Conservation (phyloP, 257 asterid genomes). For the Haberlea rhodopensis region DNA sequence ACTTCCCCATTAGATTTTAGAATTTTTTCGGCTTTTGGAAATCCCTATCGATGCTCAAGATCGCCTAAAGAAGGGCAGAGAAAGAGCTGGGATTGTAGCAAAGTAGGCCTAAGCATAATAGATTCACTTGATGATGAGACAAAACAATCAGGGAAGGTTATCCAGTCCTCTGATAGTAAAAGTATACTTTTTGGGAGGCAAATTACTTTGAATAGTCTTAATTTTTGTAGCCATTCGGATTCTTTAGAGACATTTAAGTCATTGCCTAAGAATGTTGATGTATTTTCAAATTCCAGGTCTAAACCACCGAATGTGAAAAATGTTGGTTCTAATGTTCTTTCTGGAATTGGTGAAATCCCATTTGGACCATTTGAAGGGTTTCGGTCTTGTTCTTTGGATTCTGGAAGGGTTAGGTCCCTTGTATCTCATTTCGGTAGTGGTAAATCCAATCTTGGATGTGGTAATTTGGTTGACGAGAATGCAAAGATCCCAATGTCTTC, state of each 20-base stretch:
- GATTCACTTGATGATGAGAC: slow-evolving; percentile 64
- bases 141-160: slow-evolving; percentile 36
- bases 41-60: slow-evolving; percentile 60
- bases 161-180: slow-evolving; percentile 49
- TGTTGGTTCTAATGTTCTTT: slow-evolving; percentile 55
- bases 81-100: slow-evolving; percentile 63
- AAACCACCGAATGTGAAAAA: slow-evolving; percentile 38
- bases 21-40: slow-evolving; percentile 64
- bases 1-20: slow-evolving; percentile 88
- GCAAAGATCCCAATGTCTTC: slow-evolving; percentile 27
- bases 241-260: slow-evolving; percentile 55
- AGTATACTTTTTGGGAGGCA: slow-evolving; percentile 61
- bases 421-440: slow-evolving; percentile 39
- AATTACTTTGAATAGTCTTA: slow-evolving; percentile 40
- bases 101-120: slow-evolving; percentile 85
- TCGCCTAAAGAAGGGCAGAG: slow-evolving; percentile 40
- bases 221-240: slow-evolving; percentile 33
- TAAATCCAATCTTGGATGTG: slow-evolving; percentile 46
- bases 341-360: slow-evolving; percentile 59
- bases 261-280: slow-evolving; percentile 51
- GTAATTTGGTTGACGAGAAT: slow-evolving; percentile 34
- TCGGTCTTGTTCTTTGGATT: slow-evolving; percentile 72
- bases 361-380: slow-evolving; percentile 28
- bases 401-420: slow-evolving; percentile 46
- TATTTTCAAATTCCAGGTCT: slow-evolving; percentile 36